Conservation (phyloP, 1,284 basidiomycete genomes). For the Boletus mariae region DNA sequence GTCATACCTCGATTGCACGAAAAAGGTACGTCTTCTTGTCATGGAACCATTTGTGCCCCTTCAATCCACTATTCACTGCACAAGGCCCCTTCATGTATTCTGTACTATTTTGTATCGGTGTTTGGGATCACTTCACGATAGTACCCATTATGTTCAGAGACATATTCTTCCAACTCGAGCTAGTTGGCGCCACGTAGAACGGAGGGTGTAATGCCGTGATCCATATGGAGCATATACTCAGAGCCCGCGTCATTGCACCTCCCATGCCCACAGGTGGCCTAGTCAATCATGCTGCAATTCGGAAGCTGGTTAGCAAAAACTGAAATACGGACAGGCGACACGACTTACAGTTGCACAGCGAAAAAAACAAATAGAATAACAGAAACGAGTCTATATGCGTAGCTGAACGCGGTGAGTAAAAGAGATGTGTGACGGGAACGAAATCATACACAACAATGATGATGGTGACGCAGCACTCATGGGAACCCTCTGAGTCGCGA, state of each 20-base stretch:
- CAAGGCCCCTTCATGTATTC: no score
- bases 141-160: background rate
- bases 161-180: background rate
- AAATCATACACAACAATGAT: slow-evolving; percentile 9
- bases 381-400: background rate
- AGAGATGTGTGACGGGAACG: background rate
- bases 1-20: no score
- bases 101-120: no score
- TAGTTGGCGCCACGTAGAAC: no score
- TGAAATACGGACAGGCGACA: background rate
- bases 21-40: no score
- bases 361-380: background rate
- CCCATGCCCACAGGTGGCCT: background rate
- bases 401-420: background rate
- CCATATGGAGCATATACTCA: background rate
- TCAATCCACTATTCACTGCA: no score
- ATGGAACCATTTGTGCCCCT: no score
- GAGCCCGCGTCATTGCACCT: background rate
- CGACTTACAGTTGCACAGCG: background rate
- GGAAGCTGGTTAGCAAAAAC: background rate
- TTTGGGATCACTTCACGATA: no score
- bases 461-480: slow-evolving; percentile 12
- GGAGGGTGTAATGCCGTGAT: no score
- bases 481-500: slow-evolving; percentile 18
- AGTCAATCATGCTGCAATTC: background rate